Evolutionary conservation across 148 eudicot species (phyloP), one percentile per base, ranked within the genome.

Genomic region (Heliosperma pusillum): DNA sequence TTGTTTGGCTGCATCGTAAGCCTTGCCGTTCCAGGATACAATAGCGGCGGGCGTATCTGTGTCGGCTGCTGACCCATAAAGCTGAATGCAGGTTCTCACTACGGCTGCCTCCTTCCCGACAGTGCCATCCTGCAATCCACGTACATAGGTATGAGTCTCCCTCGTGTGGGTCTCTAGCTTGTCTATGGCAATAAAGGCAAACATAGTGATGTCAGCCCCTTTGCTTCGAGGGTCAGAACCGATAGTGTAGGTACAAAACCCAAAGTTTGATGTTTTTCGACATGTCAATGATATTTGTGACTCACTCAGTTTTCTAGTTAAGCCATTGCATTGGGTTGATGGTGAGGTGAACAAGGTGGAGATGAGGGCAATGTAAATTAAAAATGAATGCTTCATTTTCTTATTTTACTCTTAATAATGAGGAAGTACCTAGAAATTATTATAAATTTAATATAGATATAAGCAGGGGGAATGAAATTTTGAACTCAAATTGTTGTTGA

Each of bases 211-310:
- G 44, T 55, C 67, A 19, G 75, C 64, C 19, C 56, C 56, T 12
- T 16, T 56, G 26, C 75, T 75, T 40, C 60, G 29, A 7, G 74
- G 82, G 59, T 74, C 82, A 9, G 82, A 60, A 12, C 58, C 57
- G 33, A 79, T 74, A 6, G 75, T 74, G 17, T 10, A 17, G 56
- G 52, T 74, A 63, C 82, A 79, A n/a, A 79, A 74, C 15, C 71
- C 75, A 3, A 74, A 74, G 33, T 79, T 65, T 5, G 71, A 52
- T 25, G 45, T 29, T 22, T 79, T 69, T 50, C 78, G 64, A 53
- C 82, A 80, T 13, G 59, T 70, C 13, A 69, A 19, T 16, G 40
- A 15, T 52, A 74, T 0, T 12, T 70, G 57, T 26, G 69, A 20
- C 26, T 79, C 78, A 27, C 29, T 69, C 16, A 63, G 27, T 27